These are phyloP conservation scores for Kondoa malvinella DNA, from an alignment of 768 basidiomycete genomes.

Conservation along the genomic window DNA sequence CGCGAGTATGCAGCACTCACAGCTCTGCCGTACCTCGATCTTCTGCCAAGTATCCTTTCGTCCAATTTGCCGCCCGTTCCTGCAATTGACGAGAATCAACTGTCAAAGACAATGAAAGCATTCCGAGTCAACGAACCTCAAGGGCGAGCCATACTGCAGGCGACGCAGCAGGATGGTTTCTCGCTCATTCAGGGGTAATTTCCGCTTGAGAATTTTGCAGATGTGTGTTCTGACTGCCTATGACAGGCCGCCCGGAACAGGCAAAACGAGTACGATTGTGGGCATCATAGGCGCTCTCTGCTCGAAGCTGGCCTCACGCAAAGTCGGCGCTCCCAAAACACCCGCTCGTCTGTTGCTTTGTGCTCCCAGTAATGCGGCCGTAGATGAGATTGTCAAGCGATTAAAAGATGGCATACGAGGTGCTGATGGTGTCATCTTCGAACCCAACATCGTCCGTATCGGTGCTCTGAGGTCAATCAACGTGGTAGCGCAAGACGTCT, in stretches of 20 bases:
- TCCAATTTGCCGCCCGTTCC: conserved; percentile 43
- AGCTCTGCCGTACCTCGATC: conserved; percentile 66
- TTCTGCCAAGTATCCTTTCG: conserved; percentile 50
- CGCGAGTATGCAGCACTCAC: conserved; percentile 80
- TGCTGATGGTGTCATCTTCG: conserved; percentile 40
- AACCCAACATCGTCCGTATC: conserved; percentile 73
- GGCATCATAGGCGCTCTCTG: conserved; percentile 75
- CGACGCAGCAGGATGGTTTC: conserved; percentile 52
- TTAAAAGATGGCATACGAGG: conserved; percentile 60
- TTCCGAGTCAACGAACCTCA: conserved; percentile 84
- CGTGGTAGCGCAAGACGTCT: conserved; percentile 62
- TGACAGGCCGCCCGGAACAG: conserved; percentile 81
- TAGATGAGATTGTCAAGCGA: conserved; percentile 83
- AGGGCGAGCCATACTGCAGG: conserved; percentile 65
- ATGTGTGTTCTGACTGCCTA: conserved; percentile 4
- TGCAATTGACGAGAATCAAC: conserved; percentile 38
- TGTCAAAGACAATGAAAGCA: conserved; percentile 49
- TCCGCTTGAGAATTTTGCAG: background rate
- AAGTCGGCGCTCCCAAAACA: conserved; percentile 30
- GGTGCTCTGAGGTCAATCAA: conserved; percentile 62
- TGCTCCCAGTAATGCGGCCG: conserved; percentile 94
- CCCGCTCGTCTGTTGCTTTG: conserved; percentile 59
- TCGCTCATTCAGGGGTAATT: conserved; percentile 81
- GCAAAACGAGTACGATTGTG: conserved; percentile 95
- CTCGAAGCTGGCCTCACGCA: conserved; percentile 41